Percentiles rank a stretch among this genome's conserved stretches.
phyloP scores from a whole-genome alignment of 768 basidiomycete genomes.

The Boletus patriciae region DNA sequence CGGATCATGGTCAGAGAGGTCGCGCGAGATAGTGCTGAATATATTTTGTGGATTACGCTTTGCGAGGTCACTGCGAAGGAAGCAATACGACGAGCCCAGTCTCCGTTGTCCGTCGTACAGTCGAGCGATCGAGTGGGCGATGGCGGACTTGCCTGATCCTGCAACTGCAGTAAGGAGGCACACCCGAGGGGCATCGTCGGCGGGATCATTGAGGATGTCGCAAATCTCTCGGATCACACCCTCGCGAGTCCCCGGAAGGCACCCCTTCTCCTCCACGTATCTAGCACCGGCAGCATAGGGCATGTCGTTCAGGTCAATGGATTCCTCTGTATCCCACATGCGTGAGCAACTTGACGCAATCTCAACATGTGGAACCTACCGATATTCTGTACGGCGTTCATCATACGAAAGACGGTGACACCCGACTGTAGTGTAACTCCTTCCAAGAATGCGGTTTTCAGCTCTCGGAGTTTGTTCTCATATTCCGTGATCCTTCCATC shows the following conservation, averaged over 20 bases:
- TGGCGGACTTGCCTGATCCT: slow-evolving; percentile 30
- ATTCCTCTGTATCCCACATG: slow-evolving; percentile 1
- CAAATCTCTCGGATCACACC: too few relatives aligned
- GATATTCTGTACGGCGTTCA: slow-evolving; percentile 2
- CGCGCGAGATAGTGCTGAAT: slow-evolving; percentile 27
- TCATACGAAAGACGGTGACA: slow-evolving; percentile 11
- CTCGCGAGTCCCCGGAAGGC: too few relatives aligned
- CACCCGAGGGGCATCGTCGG: background rate
- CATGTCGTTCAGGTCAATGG: slow-evolving; percentile 15
- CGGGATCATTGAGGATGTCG: background rate
- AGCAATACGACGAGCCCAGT: slow-evolving; percentile 33
- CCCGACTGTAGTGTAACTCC: background rate
- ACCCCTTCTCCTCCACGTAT: too few relatives aligned
- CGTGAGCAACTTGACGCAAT: background rate
- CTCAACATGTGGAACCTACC: background rate
- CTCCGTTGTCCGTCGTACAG: slow-evolving; percentile 23
- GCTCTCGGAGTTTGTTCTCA: background rate
- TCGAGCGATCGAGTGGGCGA: slow-evolving; percentile 29
- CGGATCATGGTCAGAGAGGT: slow-evolving; percentile 32
- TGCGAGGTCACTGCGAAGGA: slow-evolving; percentile 11
- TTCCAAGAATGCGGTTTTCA: background rate
- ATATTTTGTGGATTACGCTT: slow-evolving; percentile 4
- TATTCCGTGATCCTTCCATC: background rate
- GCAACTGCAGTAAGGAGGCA: slow-evolving; percentile 26
- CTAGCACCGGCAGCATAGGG: background rate